Conservation (phyloP, 1,284 basidiomycete species). For the Termitomyces sp. region DNA sequence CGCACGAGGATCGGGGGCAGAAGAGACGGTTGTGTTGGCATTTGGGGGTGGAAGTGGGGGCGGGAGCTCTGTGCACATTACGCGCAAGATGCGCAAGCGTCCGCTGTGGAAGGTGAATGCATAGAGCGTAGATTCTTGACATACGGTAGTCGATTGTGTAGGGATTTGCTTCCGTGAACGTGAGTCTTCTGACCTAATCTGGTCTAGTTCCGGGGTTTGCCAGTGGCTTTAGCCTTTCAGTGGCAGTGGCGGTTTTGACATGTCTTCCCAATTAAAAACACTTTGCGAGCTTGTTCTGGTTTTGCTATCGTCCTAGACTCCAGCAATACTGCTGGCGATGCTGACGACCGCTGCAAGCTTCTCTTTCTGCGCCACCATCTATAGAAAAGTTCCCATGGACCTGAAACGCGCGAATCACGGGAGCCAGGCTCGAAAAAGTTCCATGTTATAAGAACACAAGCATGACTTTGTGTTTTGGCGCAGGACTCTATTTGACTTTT, state of each 20-base stretch:
- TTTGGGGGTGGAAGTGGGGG: slow-evolving; percentile 68
- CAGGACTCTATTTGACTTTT: slow-evolving; percentile 27
- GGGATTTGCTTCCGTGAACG: slow-evolving; percentile 23
- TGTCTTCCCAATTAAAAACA: slow-evolving; percentile 22
- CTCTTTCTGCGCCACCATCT: slow-evolving; percentile 42
- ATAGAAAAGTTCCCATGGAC: slow-evolving; percentile 45
- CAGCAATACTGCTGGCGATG: slow-evolving; percentile 6
- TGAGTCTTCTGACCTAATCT: slow-evolving; percentile 24
- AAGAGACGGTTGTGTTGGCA: slow-evolving; percentile 83
- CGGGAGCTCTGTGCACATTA: slow-evolving; percentile 78
- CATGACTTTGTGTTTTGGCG: slow-evolving; percentile 26
- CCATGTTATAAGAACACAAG: slow-evolving; percentile 36
- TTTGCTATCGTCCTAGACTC: slow-evolving; percentile 15
- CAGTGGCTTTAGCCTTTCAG: slow-evolving; percentile 33
- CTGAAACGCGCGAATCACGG: slow-evolving; percentile 46
- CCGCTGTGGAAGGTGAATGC: slow-evolving; percentile 85
- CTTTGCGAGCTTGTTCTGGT: slow-evolving; percentile 16
- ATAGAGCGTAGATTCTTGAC: slow-evolving; percentile 27
- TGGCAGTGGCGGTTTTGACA: slow-evolving; percentile 36
- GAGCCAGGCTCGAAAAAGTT: slow-evolving; percentile 38
- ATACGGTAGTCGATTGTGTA: slow-evolving; percentile 4
- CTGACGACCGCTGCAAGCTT: slow-evolving; percentile 21
- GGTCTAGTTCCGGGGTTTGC: slow-evolving; percentile 35
- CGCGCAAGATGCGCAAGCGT: slow-evolving; percentile 77
- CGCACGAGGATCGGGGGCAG: slow-evolving; percentile 56